These are phyloP conservation scores for Rhytidhysteron rufulum DNA, from an alignment of 2,329 filamentous ascomycete species.

Conservation along the genomic window DNA sequence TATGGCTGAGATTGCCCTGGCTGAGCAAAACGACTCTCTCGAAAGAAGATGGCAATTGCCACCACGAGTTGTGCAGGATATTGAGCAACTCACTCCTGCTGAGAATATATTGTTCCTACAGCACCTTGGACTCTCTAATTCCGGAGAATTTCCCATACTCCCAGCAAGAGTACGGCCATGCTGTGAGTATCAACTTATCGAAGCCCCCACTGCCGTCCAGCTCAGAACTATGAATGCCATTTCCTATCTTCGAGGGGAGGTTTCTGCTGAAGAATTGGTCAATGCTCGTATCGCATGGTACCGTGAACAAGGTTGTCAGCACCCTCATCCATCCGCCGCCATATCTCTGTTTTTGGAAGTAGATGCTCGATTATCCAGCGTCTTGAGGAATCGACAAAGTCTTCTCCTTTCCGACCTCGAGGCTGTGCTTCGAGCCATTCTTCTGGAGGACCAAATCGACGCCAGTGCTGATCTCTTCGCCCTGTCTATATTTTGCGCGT, in stretches of 20 bases:
- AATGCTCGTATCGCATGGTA: conserved; percentile 33
- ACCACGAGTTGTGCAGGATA: conserved; percentile 26
- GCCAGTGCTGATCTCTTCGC: conserved; percentile 50
- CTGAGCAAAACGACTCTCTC: conserved; percentile 10
- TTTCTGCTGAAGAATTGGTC: conserved; percentile 28
- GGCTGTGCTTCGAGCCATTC: conserved; percentile 20
- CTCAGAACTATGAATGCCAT: conserved; percentile 33
- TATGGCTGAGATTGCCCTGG: conserved; percentile 24
- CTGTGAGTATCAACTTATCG: conserved; percentile 31
- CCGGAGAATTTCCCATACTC: conserved; percentile 27
- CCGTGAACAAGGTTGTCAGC: conserved; percentile 19
- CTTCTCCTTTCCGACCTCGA: conserved; percentile 27
- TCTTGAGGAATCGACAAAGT: conserved; percentile 27
- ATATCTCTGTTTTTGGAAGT: conserved; percentile 31
- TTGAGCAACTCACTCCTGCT: conserved; percentile 29
- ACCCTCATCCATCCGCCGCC: conserved; percentile 18
- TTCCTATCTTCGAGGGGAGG: conserved; percentile 26
- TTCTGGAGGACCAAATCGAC: conserved; percentile 18
- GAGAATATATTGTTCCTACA: conserved; percentile 32
- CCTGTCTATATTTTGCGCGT: conserved; percentile 55
- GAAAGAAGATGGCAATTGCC: conserved; percentile 16
- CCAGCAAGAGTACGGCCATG: conserved; percentile 20
- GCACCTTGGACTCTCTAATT: conserved; percentile 28
- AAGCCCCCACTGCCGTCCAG: conserved; percentile 31
- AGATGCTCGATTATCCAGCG: conserved; percentile 18